These are phyloP conservation scores for Aspergillus vadensis DNA, from an alignment of 2,329 filamentous ascomycete species.

Conservation along the genomic window DNA sequence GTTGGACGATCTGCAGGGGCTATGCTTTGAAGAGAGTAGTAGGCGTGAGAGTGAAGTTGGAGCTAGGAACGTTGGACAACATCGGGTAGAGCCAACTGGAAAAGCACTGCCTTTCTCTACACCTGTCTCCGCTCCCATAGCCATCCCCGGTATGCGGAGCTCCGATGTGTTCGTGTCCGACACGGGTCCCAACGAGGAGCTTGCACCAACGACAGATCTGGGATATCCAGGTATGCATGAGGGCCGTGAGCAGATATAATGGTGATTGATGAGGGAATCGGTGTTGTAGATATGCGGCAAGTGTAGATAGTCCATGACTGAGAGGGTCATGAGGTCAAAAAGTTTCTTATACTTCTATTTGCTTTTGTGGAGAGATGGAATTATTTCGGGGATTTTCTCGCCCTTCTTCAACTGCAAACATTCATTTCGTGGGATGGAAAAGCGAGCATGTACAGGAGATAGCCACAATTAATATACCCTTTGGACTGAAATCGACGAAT, in stretches of 20 bases:
- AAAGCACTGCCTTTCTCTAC: conserved; percentile 8
- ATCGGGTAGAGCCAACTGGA: conserved; percentile 6
- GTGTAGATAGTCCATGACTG: neutral
- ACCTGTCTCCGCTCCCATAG: conserved; percentile 19
- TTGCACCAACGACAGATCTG: neutral
- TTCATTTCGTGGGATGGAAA: neutral
- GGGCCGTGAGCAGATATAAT: neutral
- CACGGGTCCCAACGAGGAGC: conserved; percentile 9
- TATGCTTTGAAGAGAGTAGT: conserved; percentile 25
- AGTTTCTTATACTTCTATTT: neutral
- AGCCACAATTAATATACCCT: neutral
- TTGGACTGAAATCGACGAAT: neutral
- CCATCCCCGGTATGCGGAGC: conserved; percentile 25
- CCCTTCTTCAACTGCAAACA: neutral
- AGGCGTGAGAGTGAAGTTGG: conserved; percentile 14
- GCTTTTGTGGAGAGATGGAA: neutral
- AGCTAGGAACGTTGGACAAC: neutral
- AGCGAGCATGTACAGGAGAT: neutral
- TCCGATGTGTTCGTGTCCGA: conserved; percentile 16
- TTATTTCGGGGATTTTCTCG: neutral
- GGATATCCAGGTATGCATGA: conserved; percentile 6
- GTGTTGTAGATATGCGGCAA: neutral
- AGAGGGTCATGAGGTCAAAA: neutral
- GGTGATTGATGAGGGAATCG: neutral
- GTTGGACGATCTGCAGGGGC: conserved; percentile 31